Conservation (phyloP, 495 filamentous ascomycete species). For the Aeminium ludgeri region DNA sequence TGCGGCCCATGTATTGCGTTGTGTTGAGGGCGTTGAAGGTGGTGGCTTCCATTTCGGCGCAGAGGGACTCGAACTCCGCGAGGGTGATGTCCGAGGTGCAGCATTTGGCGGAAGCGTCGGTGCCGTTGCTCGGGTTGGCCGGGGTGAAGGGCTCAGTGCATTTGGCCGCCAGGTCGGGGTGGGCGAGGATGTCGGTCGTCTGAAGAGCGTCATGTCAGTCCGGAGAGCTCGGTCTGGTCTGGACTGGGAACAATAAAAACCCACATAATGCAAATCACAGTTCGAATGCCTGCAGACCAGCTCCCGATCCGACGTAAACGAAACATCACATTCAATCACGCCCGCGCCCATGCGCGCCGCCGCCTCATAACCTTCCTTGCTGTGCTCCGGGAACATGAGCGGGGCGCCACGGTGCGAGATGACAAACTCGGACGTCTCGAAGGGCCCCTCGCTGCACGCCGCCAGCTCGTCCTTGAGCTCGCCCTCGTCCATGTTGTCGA, state of each 20-base stretch:
- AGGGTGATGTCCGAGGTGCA: constrained; percentile 48
- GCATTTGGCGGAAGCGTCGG: constrained; percentile 35
- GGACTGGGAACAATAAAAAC: too few relatives aligned
- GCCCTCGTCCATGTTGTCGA: constrained; percentile 41
- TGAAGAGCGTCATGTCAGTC: too few relatives aligned
- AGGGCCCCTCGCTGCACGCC: constrained; percentile 33
- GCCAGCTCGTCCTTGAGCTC: constrained; percentile 38
- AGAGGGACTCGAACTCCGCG: constrained; percentile 41
- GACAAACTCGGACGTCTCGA: constrained; percentile 30
- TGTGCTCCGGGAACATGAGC: constrained; percentile 47
- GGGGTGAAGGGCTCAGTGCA: constrained; percentile 44
- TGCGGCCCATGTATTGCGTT: constrained; percentile 30
- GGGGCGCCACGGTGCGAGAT: constrained; percentile 44
- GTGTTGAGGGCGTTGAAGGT: constrained; percentile 36
- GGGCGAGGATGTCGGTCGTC: constrained; percentile 45
- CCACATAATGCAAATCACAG: constrained; percentile 46
- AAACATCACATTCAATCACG: constrained; percentile 46
- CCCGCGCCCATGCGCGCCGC: constrained; percentile 41
- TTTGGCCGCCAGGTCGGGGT: constrained; percentile 39
- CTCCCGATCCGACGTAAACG: constrained; percentile 41
- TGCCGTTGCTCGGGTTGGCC: constrained; percentile 22
- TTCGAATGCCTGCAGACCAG: constrained; percentile 47
- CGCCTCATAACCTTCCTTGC: constrained; percentile 33
- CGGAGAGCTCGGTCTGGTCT: too few relatives aligned
- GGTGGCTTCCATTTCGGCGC: constrained; percentile 44